Evolutionary conservation across 768 basidiomycete genomes (phyloP).

Genomic region (Naematelia aurantialba): DNA sequence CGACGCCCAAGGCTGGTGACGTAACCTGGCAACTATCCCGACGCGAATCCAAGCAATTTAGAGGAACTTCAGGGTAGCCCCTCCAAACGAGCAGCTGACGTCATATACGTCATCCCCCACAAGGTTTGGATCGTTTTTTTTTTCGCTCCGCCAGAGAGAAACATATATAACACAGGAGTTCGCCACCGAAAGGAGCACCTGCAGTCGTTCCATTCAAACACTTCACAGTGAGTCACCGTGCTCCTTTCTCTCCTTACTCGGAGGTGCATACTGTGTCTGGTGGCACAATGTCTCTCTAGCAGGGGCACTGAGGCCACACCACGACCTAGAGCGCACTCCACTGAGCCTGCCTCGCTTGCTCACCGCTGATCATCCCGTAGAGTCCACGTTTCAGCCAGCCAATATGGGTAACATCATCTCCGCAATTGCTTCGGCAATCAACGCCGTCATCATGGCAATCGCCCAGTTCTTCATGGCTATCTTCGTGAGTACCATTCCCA

Average conservation of each 20-base stretch:
- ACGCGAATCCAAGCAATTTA: not conserved
- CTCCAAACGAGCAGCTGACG: not conserved
- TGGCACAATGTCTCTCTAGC: not conserved
- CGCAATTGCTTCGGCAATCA: conserved; percentile 9
- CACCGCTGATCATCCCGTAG: not conserved
- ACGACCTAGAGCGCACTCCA: too few species aligned
- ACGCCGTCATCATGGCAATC: conserved; percentile 11
- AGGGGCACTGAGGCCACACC: too few species aligned
- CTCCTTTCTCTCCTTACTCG: not conserved
- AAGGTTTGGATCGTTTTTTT: not conserved
- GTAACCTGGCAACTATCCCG: too few species aligned
- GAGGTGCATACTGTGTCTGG: not conserved
- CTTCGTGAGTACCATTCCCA: not conserved
- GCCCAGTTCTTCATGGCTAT: conserved; percentile 15
- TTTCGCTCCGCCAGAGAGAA: not conserved
- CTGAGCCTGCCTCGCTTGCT: too few species aligned
- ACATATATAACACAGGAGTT: not conserved
- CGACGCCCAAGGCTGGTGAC: too few species aligned
- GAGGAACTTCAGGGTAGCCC: not conserved
- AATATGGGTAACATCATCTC: conserved; percentile 16
- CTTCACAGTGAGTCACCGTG: not conserved
- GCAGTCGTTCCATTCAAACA: not conserved
- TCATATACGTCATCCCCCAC: not conserved
- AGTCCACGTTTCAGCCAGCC: not conserved
- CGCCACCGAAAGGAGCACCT: not conserved